phyloP scores from a whole-genome alignment of 495 filamentous ascomycete genomes.

The Acidomyces sp. region DNA sequence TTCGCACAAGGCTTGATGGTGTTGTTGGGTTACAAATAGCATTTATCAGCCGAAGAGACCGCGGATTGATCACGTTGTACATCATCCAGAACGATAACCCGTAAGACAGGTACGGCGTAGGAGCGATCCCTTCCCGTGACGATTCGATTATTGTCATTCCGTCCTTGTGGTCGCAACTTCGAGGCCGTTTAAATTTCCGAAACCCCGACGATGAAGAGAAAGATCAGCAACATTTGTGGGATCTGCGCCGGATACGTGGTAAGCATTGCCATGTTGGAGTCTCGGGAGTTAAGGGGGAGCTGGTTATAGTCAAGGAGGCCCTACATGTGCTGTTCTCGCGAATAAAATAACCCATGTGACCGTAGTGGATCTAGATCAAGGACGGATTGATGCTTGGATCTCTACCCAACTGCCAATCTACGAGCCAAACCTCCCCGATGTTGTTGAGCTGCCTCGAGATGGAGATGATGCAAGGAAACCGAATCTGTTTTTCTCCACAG shows the following conservation, averaged over 20 bases:
- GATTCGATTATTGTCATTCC: too few relatives aligned
- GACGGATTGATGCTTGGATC: slow-evolving; percentile 59
- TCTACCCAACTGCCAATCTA: slow-evolving; percentile 62
- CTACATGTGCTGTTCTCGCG: slow-evolving; percentile 63
- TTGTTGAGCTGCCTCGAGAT: slow-evolving; percentile 53
- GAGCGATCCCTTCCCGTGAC: too few relatives aligned
- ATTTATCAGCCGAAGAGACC: too few relatives aligned
- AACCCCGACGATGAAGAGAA: too few relatives aligned
- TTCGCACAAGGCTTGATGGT: too few relatives aligned
- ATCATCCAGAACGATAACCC: too few relatives aligned
- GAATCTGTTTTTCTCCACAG: slow-evolving; percentile 62
- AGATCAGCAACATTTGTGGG: slow-evolving; percentile 45
- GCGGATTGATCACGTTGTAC: too few relatives aligned
- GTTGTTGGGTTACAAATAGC: too few relatives aligned
- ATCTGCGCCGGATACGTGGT: slow-evolving; percentile 55
- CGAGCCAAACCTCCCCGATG: slow-evolving; percentile 56
- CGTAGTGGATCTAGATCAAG: slow-evolving; percentile 55
- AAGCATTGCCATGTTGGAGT: slow-evolving; percentile 15
- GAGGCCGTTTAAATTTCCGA: too few relatives aligned
- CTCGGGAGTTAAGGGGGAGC: neutral
- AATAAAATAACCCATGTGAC: slow-evolving; percentile 55
- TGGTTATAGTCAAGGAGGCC: slow-evolving; percentile 38
- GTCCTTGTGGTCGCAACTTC: too few relatives aligned
- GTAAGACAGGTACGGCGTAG: too few relatives aligned
- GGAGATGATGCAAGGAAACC: slow-evolving; percentile 31